These are phyloP conservation scores for Akanthomyces muscarius DNA, from an alignment of 2,329 filamentous ascomycete genomes.

Conservation along the genomic window DNA sequence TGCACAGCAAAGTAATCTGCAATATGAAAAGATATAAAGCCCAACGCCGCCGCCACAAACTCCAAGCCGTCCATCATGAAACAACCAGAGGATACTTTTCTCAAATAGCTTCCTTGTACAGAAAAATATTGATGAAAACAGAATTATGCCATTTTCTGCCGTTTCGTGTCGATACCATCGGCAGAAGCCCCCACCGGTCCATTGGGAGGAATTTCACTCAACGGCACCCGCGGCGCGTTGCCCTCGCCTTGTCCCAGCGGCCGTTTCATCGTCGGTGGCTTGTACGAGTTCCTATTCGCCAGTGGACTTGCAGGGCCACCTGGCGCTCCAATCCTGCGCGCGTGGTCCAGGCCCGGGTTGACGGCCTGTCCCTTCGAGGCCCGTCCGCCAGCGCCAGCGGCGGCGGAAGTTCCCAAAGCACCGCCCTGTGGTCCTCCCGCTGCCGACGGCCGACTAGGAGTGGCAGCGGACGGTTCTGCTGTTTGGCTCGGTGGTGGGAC, in stretches of 20 bases:
- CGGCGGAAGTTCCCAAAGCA: not conserved
- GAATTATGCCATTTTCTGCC: slow-evolving; percentile 43
- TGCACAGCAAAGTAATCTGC: slow-evolving; percentile 5
- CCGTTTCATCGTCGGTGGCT: slow-evolving; percentile 56
- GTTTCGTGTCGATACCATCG: slow-evolving; percentile 44
- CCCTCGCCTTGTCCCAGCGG: slow-evolving; percentile 30
- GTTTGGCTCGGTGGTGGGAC: slow-evolving; percentile 39
- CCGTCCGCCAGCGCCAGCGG: slow-evolving; percentile 19
- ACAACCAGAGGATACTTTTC: not conserved
- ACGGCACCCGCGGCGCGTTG: slow-evolving; percentile 36
- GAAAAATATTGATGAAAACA: not conserved
- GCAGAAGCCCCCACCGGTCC: slow-evolving; percentile 21
- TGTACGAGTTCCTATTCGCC: slow-evolving; percentile 55
- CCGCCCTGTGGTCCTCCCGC: slow-evolving; percentile 16
- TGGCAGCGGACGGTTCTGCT: slow-evolving; percentile 14
- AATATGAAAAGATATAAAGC: not conserved
- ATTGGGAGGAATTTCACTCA: slow-evolving; percentile 51
- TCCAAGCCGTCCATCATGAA: slow-evolving; percentile 1
- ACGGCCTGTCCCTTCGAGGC: slow-evolving; percentile 38
- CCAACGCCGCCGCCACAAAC: slow-evolving; percentile 12
- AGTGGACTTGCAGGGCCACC: slow-evolving; percentile 52
- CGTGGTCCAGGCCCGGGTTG: slow-evolving; percentile 52
- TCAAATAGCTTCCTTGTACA: not conserved
- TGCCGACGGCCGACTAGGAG: slow-evolving; percentile 6
- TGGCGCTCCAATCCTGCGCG: slow-evolving; percentile 57